These are phyloP conservation scores for Ulota crispa DNA, from an alignment of 225 moss, liverwort and hornwort genomes.

Conservation along the genomic window DNA sequence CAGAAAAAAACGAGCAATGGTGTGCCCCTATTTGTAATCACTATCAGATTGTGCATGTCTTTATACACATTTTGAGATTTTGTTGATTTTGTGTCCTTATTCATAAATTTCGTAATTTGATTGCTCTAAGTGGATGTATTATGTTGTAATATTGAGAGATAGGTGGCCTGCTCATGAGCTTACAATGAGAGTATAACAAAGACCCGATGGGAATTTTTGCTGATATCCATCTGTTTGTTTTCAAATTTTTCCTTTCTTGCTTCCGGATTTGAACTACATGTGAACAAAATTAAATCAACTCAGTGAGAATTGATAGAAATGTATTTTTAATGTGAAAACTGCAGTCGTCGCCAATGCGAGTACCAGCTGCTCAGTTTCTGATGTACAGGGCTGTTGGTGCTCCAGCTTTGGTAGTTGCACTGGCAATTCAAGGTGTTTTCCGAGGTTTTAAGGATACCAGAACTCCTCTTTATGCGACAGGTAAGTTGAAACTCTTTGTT, in stretches of 20 bases:
- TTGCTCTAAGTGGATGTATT: not conserved
- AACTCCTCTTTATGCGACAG: conserved; percentile 70
- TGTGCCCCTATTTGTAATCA: no score
- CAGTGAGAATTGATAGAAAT: not conserved
- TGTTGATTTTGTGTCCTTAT: no score
- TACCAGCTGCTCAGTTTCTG: conserved; percentile 69
- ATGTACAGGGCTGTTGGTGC: conserved; percentile 74
- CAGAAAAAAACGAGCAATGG: no score
- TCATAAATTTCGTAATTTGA: not conserved
- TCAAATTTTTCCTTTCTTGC: not conserved
- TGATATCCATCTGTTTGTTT: not conserved
- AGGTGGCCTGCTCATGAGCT: conserved; percentile 20
- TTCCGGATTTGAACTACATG: not conserved
- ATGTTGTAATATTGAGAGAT: not conserved
- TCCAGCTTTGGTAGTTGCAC: conserved; percentile 72
- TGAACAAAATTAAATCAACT: not conserved
- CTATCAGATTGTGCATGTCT: no score
- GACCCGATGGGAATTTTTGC: not conserved
- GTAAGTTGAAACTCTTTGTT: conserved; percentile 34
- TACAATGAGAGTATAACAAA: not conserved
- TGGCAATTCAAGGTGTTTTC: conserved; percentile 77
- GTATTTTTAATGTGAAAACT: not conserved
- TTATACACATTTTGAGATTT: no score
- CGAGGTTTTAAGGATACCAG: conserved; percentile 82
- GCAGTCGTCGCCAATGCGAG: conserved; percentile 68